phyloP scores from a whole-genome alignment of 2,329 filamentous ascomycete genomes.

The Elsinoe ampelina region DNA sequence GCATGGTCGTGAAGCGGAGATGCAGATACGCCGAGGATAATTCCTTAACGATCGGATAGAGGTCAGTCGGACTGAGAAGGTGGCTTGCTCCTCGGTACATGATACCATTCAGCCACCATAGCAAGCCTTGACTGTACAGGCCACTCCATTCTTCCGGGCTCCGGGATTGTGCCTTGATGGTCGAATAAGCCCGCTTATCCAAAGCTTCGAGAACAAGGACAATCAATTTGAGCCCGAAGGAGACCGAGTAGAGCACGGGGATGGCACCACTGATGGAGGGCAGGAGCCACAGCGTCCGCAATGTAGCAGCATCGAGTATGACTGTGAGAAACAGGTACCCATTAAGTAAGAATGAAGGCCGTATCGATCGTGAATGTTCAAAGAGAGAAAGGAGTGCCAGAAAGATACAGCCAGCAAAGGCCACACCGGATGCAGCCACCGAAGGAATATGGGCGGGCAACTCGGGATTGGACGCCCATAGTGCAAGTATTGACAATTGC shows the following conservation, averaged over 20 bases:
- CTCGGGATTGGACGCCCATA: conserved; percentile 1
- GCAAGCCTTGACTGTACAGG: conserved; percentile 4
- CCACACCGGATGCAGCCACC: conserved; percentile 11
- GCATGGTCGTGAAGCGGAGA: neutral
- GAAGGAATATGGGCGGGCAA: neutral
- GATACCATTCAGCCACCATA: conserved; percentile 14
- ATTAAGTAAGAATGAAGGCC: conserved; percentile 15
- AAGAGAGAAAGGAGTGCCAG: conserved; percentile 12
- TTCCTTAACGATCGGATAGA: conserved; percentile 11
- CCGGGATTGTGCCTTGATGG: neutral
- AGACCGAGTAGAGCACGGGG: conserved; percentile 29
- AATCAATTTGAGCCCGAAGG: conserved; percentile 30
- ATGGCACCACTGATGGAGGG: conserved; percentile 24
- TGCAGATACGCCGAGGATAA: conserved; percentile 9
- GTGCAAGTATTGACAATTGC: conserved; percentile 8
- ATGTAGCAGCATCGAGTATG: conserved; percentile 12
- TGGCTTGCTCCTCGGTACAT: conserved; percentile 8
- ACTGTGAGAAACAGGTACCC: conserved; percentile 14
- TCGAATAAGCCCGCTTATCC: conserved; percentile 1
- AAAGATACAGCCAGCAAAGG: conserved; percentile 8
- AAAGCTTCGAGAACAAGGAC: conserved; percentile 26
- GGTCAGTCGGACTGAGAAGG: conserved; percentile 3
- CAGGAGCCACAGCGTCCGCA: conserved; percentile 23
- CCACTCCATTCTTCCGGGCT: conserved; percentile 14
- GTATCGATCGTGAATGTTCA: conserved; percentile 15